phyloP scores from a whole-genome alignment of 345 rosid genomes.

The Lagerstroemia speciosa region DNA sequence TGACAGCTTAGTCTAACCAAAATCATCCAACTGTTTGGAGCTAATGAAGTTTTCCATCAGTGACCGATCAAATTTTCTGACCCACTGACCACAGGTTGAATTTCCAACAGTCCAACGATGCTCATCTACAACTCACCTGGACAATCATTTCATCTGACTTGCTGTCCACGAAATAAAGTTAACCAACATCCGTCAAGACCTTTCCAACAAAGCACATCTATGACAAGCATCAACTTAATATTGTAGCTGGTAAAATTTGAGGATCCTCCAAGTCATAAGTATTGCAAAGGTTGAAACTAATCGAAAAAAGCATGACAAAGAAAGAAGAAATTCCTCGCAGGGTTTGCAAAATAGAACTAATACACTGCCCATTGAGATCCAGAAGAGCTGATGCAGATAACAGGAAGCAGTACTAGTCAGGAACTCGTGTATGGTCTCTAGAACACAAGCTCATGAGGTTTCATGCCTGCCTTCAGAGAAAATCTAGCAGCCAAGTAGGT shows the following conservation, averaged over 20 bases:
- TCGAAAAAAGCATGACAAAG: too few species aligned
- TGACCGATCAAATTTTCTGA: not conserved
- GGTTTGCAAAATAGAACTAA: too few species aligned
- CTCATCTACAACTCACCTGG: not conserved
- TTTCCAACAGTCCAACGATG: not conserved
- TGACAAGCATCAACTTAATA: too few species aligned
- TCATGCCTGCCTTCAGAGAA: constrained; percentile 71
- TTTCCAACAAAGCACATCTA: too few species aligned
- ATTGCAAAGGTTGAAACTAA: too few species aligned
- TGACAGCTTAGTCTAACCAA: constrained; percentile 43
- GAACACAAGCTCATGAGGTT: constrained; percentile 78
- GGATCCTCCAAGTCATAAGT: too few species aligned
- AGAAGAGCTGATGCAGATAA: too few species aligned
- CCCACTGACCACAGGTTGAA: too few species aligned
- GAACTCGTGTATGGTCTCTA: constrained; percentile 15
- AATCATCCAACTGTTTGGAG: not conserved
- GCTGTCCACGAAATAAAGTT: too few species aligned
- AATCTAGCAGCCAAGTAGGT: constrained; percentile 77
- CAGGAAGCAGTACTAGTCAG: not conserved
- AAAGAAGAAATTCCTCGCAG: too few species aligned
- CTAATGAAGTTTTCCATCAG: not conserved
- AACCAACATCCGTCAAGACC: too few species aligned
- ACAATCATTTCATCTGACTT: not conserved
- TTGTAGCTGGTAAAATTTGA: too few species aligned
- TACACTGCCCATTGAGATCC: not conserved